Conservation (phyloP, 2,329 filamentous ascomycete genomes). For the Hawksworthiomyces lignivorus region DNA sequence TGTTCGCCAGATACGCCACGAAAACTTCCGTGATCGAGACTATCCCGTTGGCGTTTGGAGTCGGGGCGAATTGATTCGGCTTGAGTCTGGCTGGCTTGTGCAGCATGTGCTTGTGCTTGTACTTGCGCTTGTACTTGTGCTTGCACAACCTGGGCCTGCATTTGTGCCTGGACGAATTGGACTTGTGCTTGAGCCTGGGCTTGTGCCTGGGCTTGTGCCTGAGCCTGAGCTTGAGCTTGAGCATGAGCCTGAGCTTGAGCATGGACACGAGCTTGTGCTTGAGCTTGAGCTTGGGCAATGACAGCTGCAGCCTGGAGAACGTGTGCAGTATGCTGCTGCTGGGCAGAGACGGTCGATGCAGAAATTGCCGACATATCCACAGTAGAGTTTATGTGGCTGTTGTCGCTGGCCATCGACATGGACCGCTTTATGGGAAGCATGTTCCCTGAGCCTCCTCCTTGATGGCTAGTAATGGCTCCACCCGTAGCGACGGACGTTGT, state of each 20-base stretch:
- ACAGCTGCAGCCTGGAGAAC: constrained; percentile 2
- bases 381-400: constrained; percentile 1
- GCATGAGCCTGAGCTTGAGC: neutral
- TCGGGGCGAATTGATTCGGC: neutral
- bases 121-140: neutral
- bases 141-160: neutral
- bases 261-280: neutral
- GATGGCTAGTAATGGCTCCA: neutral
- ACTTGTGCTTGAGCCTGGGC: neutral
- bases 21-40: constrained; percentile 6
- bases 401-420: constrained; percentile 1
- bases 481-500: neutral
- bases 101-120: neutral
- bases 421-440: neutral
- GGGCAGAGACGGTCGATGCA: neutral
- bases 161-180: neutral
- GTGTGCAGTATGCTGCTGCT: neutral
- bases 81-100: neutral
- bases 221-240: neutral
- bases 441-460: neutral
- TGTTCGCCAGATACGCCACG: constrained; percentile 5
- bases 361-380: neutral
- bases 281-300: constrained; percentile 4
- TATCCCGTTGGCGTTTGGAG: constrained; percentile 8
- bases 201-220: neutral